Base-by-base conservation (phyloP, 2,329 filamentous ascomycete species). In the Penicillium sp. region DNA sequence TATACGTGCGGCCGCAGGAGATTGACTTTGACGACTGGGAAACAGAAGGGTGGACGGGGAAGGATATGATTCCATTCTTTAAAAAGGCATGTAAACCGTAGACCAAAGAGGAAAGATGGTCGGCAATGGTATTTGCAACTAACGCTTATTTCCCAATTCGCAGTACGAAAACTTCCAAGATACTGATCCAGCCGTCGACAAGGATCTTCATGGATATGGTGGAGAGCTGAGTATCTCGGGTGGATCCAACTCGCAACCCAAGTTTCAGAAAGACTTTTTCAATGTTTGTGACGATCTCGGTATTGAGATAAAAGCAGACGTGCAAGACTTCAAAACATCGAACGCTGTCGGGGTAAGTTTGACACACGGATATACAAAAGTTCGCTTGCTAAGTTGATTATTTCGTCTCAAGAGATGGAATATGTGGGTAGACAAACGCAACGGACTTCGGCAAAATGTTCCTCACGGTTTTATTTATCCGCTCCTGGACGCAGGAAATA, bases 91-190 rank as follows among this genome's bases (percentile, higher is more conserved):
- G 12, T 48, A 14, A 35, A 3, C 3, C 16, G 11, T 3, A 35
- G n/a, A 16, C 9, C 30, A 16, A 35, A 1, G 12, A 35, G 30
- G 28, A 33, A 6, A 33, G 12, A 33, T n/a, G n/a, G n/a, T n/a
- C n/a, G n/a, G n/a, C n/a, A n/a, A n/a, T n/a, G n/a, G n/a, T n/a
- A n/a, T n/a, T n/a, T n/a, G n/a, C n/a, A n/a, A n/a, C n/a, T n/a
- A n/a, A n/a, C n/a, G n/a, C n/a, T n/a, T n/a, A n/a, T n/a, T n/a
- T n/a, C n/a, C n/a, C 12, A 11, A 23, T 16, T 47, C 47, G 26
- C n/a, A 61, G 62, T 60, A 47, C 35, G 61, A 63, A 45, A 52
- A 55, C 23, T 63, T 62, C 35, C 59, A 62, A 50, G 55, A 61
- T 24, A 57, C 48, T 12, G 55, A 52, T 48, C 54, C 56, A 20